phyloP scores from a whole-genome alignment of 441 rosid species.

The Eruca vesicaria region DNA sequence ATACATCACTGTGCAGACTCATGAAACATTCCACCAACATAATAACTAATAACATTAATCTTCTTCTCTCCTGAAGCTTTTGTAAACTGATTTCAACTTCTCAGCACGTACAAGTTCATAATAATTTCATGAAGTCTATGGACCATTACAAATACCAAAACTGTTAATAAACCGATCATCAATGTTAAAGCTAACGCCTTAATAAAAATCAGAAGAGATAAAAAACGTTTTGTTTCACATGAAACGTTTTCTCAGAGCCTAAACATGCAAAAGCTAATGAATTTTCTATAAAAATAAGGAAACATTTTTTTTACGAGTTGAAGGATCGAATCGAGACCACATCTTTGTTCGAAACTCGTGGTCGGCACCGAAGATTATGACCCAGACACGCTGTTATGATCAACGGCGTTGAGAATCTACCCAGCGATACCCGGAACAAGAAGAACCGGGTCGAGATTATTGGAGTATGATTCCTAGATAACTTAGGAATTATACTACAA shows the following conservation, averaged over 20 bases:
- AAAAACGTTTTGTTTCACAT: no score
- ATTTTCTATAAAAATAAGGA: background rate
- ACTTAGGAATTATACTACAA: no score
- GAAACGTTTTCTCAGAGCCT: no score
- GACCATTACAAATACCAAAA: no score
- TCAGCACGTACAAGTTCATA: no score
- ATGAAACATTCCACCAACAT: constrained; percentile 99
- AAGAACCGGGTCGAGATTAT: constrained; percentile 78
- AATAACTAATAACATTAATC: constrained; percentile 83
- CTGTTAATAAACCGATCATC: no score
- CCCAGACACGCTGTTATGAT: constrained; percentile 77
- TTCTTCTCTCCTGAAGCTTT: constrained; percentile 85
- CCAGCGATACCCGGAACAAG: constrained; percentile 94
- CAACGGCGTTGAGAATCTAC: constrained; percentile 75
- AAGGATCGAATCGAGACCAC: constrained; percentile 88
- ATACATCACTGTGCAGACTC: constrained; percentile 81
- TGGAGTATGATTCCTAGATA: no score
- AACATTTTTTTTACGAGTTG: constrained; percentile 73
- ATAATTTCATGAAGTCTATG: no score
- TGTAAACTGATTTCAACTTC: constrained; percentile 63
- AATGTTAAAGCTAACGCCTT: no score
- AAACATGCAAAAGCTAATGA: constrained; percentile 1
- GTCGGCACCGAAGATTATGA: constrained; percentile 82
- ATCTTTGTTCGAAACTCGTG: constrained; percentile 73
- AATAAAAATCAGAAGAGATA: no score